Conservation (phyloP, 1,139 yeast species). For the Suhomyces coccinellae region DNA sequence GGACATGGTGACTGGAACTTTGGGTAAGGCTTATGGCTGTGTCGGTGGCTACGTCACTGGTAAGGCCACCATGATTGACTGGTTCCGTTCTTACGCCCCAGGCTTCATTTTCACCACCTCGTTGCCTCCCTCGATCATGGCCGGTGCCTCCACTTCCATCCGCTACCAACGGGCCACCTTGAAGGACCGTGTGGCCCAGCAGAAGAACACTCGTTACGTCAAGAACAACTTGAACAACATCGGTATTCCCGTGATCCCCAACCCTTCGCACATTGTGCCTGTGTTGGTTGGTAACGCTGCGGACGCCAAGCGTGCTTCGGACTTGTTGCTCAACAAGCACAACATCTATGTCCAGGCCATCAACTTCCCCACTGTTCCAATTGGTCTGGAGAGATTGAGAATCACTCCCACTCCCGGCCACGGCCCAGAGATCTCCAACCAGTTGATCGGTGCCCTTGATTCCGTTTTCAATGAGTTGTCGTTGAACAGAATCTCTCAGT, state of each 20-base stretch:
- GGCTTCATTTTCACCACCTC: conserved; percentile 97
- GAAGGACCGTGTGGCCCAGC: conserved; percentile 80
- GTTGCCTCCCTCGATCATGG: conserved; percentile 97
- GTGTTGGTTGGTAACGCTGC: conserved; percentile 92
- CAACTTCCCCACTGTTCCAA: conserved; percentile 96
- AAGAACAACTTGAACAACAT: conserved; percentile 65
- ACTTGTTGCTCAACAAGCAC: conserved; percentile 78
- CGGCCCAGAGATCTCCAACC: conserved; percentile 69
- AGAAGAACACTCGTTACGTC: conserved; percentile 80
- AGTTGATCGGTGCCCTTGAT: conserved; percentile 75
- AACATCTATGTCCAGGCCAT: conserved; percentile 95
- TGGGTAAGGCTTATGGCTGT: conserved; percentile 95
- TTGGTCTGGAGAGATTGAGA: conserved; percentile 93
- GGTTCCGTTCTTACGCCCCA: conserved; percentile 95
- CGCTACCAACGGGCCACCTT: conserved; percentile 80
- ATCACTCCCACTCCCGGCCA: conserved; percentile 99
- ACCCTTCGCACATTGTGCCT: conserved; percentile 97
- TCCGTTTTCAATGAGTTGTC: conserved; percentile 73
- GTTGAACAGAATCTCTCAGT: conserved; percentile 73
- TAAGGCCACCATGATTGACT: conserved; percentile 77
- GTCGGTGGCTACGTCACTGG: conserved; percentile 99
- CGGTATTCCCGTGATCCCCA: conserved; percentile 95
- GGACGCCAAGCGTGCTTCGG: conserved; percentile 88
- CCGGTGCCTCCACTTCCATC: conserved; percentile 88
- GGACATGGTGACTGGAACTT: conserved; percentile 95